Base-by-base conservation (phyloP, 805 yeast genomes). In the Suhomyces pyralidae region DNA sequence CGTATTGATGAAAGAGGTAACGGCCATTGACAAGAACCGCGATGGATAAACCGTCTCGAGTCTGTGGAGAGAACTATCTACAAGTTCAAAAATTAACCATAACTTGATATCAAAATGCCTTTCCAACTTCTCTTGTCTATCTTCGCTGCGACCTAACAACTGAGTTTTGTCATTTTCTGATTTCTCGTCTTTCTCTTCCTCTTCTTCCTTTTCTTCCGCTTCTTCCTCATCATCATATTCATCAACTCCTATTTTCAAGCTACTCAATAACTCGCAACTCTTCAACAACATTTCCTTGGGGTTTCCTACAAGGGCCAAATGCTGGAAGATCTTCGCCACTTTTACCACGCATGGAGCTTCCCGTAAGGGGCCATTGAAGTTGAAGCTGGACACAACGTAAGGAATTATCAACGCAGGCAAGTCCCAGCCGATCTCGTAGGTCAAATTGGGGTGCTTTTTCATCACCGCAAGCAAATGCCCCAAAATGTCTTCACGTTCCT, bases 391-490 rank as follows among this genome's bases (percentile, higher is more conserved):
- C 55, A 72, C 83, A 60, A 86, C 64, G 64, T 78, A 88, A 8
- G 76, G 74, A 45, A 90, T 61, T 6, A 92, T 58, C 48, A 88
- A 68, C 30, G 78, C 79, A 0, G 97, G 97, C n/a, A 92, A 64
- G 66, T 92, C 97, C 97, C 97, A 92, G 2, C 96, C 96, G 55
- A 91, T 82, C 58, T 85, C 87, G 44, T 79, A 75, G 0, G 84
- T 73, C 28, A 90, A 67, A 9, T 77, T 78, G 15, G 76, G 73
- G 62, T 86, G 66, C 0, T 63, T 67, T 2, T 50, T 42, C 30
- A 90, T 66, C 0, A 83, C 70, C 0, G 69, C 71, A 9, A 68
- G 58, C 12, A 91, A 57, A 3, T 72, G 68, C 0, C 63, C 68
- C 46, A 90, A 66, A n/a, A 88, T 63, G 48, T 58, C 51, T 2